Evolutionary conservation across 805 yeast species (phyloP), one percentile per base, ranked within the genome.

Genomic region (Wickerhamomyces subpelliculosus): DNA sequence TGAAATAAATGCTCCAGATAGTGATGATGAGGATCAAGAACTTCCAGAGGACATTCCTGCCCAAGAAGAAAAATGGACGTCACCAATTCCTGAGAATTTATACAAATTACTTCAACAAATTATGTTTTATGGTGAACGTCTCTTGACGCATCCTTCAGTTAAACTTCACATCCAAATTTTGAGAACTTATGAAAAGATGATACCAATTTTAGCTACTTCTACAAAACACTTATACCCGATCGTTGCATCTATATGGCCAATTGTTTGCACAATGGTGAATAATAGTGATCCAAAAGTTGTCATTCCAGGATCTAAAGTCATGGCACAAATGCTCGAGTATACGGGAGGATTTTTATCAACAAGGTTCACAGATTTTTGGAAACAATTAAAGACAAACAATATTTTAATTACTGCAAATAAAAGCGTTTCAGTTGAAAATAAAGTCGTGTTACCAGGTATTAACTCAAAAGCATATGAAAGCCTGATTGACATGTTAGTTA

Each of bases 61-160:
- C 3, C 47, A 47, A 5, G 64, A 58, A 27, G 67, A 64, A 13
- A 65, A 66, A 24, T 88, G 96, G 96, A 47, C 53, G 0, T 80
- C 90, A 0, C 78, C 80, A 0, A 63, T 89, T 0, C 84, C 94
- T 0, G 62, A 70, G 29, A 61, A 68, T 3, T 62, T 82, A 0
- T 90, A 85, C 55, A 55, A 60, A 28, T 61, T 80, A 2, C 60
- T 84, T 1, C 73, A 78, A 32, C 74, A 75, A 38, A 77, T 90
- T 4, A 65, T 78, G 37, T 71, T 67, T 6, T 85, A 87, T 54
- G 81, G 90, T 7, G 83, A 84, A 38, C 64, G 85, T 41, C 66
- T 75, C 22, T 60, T 86, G 27, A 77, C 85, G 2, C 93, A 84
- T 48, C 73, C 75, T 2, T 80, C 94, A 0, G 57, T 69, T 3